Evolutionary conservation across 139 green algal genomes (phyloP).

Genomic region (Coelastrella sp.): DNA sequence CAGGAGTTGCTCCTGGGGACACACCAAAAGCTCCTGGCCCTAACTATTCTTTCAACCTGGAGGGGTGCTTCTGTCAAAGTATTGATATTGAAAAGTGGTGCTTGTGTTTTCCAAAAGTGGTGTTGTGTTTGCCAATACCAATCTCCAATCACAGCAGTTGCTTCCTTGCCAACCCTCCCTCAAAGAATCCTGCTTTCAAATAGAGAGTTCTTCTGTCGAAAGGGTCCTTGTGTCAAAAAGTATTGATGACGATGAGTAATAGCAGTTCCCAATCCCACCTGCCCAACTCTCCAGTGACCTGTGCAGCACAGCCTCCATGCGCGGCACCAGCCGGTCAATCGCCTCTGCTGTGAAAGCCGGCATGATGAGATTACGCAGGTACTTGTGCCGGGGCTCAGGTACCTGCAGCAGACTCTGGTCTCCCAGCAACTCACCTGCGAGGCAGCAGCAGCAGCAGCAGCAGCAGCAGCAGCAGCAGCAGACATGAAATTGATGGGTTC

Average conservation of each 20-base stretch:
- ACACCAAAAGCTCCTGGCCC: too few species aligned
- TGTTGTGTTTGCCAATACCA: too few species aligned
- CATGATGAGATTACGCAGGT: slow-evolving; percentile 45
- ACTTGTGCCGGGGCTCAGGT: slow-evolving; percentile 23
- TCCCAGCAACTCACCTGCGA: slow-evolving; percentile 22
- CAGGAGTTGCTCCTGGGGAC: too few species aligned
- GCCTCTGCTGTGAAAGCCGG: slow-evolving; percentile 31
- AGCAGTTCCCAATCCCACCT: background rate
- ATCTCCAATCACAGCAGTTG: too few species aligned
- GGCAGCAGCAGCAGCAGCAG: background rate
- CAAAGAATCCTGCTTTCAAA: too few species aligned
- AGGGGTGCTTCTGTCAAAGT: too few species aligned
- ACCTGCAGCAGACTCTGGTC: background rate
- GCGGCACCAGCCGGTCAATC: slow-evolving; percentile 18
- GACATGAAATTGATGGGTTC: background rate
- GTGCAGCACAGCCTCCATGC: slow-evolving; percentile 39
- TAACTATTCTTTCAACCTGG: too few species aligned
- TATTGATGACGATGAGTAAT: background rate
- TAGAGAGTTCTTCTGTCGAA: too few species aligned
- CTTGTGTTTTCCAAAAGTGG: too few species aligned
- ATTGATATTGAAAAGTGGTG: too few species aligned
- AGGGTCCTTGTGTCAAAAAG: too few species aligned
- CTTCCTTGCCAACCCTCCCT: too few species aligned
- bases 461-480: background rate
- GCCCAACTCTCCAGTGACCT: background rate